Evolutionary conservation across 805 yeast genomes (phyloP), one percentile per base, ranked within the genome.

Genomic region (Hanseniaspora jakobsenii): DNA sequence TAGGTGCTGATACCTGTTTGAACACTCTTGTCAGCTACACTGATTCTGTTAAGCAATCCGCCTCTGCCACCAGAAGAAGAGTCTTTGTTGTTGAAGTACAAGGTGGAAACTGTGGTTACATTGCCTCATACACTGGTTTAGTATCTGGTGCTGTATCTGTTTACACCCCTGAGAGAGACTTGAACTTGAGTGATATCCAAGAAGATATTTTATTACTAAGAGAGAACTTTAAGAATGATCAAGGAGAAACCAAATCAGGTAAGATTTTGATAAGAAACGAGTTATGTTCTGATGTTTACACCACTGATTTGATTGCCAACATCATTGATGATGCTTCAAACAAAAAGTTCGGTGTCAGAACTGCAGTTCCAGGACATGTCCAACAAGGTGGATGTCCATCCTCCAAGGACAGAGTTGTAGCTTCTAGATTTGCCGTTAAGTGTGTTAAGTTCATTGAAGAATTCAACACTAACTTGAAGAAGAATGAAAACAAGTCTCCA

Each of bases 371-470:
- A 19, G 91, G 93, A 18, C 93, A 81, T 57, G 87, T 81, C 26
- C 91, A 82, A 64, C 93, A 82, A 59, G 93, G 93, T 57, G 78
- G 77, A 41, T 64, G 75, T 24, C 91, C 93, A 47, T 72, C 84
- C 0, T 72, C 87, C 26, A 78, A 79, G 59, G 93, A 82, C 60
- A 69, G 93, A 64, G 76, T 81, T 1, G 68, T 77, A 54, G 87
- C 84, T 6, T 74, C 81, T 3, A 72, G 84, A 57, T 74, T 77
- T 50, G 95, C 95, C 3, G 81, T 89, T 53, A 81, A 78, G 63
- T 85, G 95, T 47, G 78, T 87, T 47, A 81, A 85, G 60, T 91
- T 83, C 61, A 75, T 89, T 51, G 97, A 91, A 62, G 70, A 77
- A 18, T 67, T 70, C 69, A 66, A 67, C 51, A 54, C 51, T 35